Conservation (phyloP, 495 filamentous ascomycete genomes). For the Penicillium lagena region DNA sequence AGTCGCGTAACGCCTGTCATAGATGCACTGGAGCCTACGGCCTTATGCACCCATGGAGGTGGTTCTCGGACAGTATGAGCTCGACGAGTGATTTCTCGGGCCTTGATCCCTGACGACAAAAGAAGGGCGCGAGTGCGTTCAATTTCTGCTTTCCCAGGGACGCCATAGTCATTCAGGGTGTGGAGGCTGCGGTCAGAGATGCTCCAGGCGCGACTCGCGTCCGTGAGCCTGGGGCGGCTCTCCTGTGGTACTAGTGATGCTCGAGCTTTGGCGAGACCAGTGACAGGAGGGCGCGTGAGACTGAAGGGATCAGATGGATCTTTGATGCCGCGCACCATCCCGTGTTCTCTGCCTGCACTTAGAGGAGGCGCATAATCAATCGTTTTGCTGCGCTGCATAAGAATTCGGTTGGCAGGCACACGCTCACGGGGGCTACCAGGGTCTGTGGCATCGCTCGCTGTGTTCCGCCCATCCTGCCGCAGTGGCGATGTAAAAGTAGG, state of each 20-base stretch:
- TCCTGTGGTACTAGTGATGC: slow-evolving; percentile 23
- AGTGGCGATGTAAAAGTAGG: slow-evolving; percentile 46
- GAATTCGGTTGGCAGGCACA: slow-evolving; percentile 1
- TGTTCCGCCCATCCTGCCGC: slow-evolving; percentile 27
- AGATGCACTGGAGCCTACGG: slow-evolving; percentile 17
- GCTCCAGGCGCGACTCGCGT: slow-evolving; percentile 49
- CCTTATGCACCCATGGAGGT: slow-evolving; percentile 30
- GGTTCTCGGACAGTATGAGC: slow-evolving; percentile 45
- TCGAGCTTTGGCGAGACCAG: slow-evolving; percentile 38
- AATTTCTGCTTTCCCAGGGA: slow-evolving; percentile 55
- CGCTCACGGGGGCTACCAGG: slow-evolving; percentile 9
- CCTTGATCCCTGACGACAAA: slow-evolving; percentile 79
- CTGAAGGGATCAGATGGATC: slow-evolving; percentile 27
- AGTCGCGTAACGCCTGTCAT: slow-evolving; percentile 48
- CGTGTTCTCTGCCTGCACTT: slow-evolving; percentile 17
- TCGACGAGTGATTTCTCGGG: slow-evolving; percentile 65
- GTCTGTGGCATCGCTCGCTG: slow-evolving; percentile 12
- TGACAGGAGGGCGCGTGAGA: slow-evolving; percentile 35
- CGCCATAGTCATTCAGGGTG: slow-evolving; percentile 23
- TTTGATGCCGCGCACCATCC: slow-evolving; percentile 20
- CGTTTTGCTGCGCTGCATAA: slow-evolving; percentile 12
- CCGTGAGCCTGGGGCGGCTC: slow-evolving; percentile 16
- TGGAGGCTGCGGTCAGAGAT: slow-evolving; percentile 55
- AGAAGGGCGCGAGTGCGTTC: slow-evolving; percentile 68
- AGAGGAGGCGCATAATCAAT: slow-evolving; percentile 22